Percentiles rank a stretch among this genome's conserved stretches.
Conservation (phyloP, 805 yeast species). For the Grigorovia transvaalensis region DNA sequence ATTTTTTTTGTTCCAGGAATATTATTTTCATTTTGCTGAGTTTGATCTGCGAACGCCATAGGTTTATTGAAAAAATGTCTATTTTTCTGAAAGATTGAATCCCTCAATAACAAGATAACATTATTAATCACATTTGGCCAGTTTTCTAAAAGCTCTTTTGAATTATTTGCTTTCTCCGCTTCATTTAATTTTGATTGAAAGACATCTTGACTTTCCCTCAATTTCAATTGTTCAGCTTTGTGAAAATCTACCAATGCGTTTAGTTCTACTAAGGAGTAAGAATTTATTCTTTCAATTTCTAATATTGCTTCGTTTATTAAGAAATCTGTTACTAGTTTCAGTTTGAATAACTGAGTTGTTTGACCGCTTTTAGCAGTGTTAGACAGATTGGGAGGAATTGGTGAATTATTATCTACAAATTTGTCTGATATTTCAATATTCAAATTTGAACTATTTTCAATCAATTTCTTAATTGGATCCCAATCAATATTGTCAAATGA, state of each 20-base stretch:
- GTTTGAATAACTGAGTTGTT: not conserved
- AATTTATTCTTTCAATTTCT: not conserved
- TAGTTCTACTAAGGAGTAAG: not conserved
- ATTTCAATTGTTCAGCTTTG: not conserved
- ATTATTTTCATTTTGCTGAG: not conserved
- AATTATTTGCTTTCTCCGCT: not conserved
- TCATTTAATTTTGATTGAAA: not conserved
- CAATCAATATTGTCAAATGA: not conserved
- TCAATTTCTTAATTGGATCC: not conserved
- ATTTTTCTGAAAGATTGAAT: not conserved
- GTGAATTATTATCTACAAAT: not conserved
- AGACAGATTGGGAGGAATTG: too few species aligned
- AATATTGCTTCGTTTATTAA: not conserved
- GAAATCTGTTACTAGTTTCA: not conserved
- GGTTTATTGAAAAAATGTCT: not conserved
- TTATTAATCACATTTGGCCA: not conserved
- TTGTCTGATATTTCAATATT: not conserved
- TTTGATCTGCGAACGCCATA: not conserved
- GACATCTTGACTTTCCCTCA: too few species aligned
- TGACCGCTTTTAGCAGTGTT: not conserved
- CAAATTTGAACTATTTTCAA: not conserved
- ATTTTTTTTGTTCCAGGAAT: not conserved
- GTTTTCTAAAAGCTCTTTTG: not conserved
- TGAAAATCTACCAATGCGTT: not conserved
- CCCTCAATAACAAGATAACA: not conserved